Base-by-base conservation (phyloP, 2,329 filamentous ascomycete species). In the Stagonosporopsis tanaceti region DNA sequence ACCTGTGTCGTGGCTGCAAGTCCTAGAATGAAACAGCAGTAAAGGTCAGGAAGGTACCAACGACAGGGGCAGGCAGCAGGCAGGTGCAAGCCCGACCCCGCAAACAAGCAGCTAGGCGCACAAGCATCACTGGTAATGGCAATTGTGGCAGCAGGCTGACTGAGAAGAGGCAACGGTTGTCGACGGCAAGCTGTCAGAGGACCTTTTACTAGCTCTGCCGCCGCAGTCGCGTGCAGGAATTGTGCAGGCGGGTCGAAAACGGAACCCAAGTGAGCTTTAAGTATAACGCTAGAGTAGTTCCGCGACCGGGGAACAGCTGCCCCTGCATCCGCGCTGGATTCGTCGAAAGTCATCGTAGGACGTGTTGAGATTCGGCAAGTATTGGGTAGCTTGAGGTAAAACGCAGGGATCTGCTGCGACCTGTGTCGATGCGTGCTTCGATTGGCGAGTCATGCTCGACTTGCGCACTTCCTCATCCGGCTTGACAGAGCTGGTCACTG, bases 201-300 rank as follows among this genome's bases (percentile, higher is more conserved):
- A 52, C 47, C 50, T 65, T 74, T 74, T 69, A 63, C 67, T 73
- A 74, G 70, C 66, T 71, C 63, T 68, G 64, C 70, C 72, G 73
- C 73, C 68, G 64, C 59, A 71, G 66, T 71, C 73, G 73, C 73
- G 66, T 69, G 69, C 62, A 65, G 64, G 64, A 63, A 53, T 47
- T 57, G 53, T 50, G 38, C 45, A 50, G 53, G 46, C 47, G 51
- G 50, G 53, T 59, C 58, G 41, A 54, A 60, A 56, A 42, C 50
- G 44, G 53, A 63, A 61, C 45, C 48, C 44, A 41, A 64, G 52
- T 65, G 66, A 66, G 63, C 47, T 61, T 57, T 48, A 41, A 61
- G 52, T 53, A 45, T 25, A 47, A 50, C 61, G 44, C 68, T 69
- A 72, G 64, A 59, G 51, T 56, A 52, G 48, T 65, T 64, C 59